Percentiles rank a stretch among this genome's conserved stretches.
Conservation (phyloP, 208 protist species). For the Trypanosoma boissoni region DNA sequence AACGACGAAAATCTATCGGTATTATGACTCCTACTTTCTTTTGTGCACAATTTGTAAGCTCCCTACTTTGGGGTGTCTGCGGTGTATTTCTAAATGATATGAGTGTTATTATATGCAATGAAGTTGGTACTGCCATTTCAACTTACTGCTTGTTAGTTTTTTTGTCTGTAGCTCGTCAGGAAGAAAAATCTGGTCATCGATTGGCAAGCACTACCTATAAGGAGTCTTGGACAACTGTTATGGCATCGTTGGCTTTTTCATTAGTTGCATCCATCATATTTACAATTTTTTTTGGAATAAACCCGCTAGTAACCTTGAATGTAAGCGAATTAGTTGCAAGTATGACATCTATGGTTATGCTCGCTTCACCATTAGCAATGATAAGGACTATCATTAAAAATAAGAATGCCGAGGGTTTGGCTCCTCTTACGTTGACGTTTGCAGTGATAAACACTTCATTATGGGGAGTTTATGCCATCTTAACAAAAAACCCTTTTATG, state of each 20-base stretch:
- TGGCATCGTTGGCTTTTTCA: constrained; percentile 6
- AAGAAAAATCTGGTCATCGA: constrained; percentile 38
- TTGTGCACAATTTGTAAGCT: constrained; percentile 63
- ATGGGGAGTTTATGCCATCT: constrained; percentile 57
- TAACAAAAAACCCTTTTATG: constrained; percentile 43
- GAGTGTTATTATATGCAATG: constrained; percentile 54
- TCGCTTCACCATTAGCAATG: constrained; percentile 60
- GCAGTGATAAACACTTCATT: constrained; percentile 50
- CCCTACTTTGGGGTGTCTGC: constrained; percentile 62
- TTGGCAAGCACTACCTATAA: constrained; percentile 44
- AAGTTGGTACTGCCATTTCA: constrained; percentile 38
- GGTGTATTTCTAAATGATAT: constrained; percentile 28
- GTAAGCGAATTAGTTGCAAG: constrained; percentile 54
- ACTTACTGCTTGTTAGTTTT: constrained; percentile 60
- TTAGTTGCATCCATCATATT: constrained; percentile 32
- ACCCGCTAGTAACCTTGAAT: constrained; percentile 17
- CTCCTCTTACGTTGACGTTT: constrained; percentile 44
- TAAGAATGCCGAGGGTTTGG: constrained; percentile 55
- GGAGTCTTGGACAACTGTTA: constrained; percentile 14
- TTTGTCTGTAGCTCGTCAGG: constrained; percentile 38
- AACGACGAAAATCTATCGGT: constrained; percentile 33
- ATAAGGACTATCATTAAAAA: constrained; percentile 50
- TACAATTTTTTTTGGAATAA: constrained; percentile 30
- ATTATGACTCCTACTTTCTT: constrained; percentile 64
- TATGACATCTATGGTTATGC: constrained; percentile 55